Evolutionary conservation across 176 grass and related monocot genomes (phyloP).

Genomic region (Raddia guianensis): DNA sequence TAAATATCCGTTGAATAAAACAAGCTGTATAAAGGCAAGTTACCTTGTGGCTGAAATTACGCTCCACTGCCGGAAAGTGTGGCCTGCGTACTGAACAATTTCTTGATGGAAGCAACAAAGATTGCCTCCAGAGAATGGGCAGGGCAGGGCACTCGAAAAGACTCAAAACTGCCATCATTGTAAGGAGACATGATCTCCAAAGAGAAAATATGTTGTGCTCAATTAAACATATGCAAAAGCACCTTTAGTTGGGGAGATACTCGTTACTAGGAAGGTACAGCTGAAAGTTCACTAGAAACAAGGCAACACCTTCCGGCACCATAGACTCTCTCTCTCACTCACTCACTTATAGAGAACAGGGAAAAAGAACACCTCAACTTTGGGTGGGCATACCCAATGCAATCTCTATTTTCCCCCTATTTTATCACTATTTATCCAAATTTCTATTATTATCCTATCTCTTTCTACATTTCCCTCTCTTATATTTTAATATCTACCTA

Average conservation of each 20-base stretch:
- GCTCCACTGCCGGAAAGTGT: constrained; percentile 17
- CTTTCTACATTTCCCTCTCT: too few species aligned
- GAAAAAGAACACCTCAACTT: constrained; percentile 54
- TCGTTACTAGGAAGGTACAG: constrained; percentile 56
- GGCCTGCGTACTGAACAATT: constrained; percentile 38
- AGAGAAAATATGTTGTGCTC: constrained; percentile 61
- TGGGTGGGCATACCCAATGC: constrained; percentile 18
- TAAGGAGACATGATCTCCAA: constrained; percentile 65
- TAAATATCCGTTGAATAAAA: background rate
- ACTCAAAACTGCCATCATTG: constrained; percentile 59
- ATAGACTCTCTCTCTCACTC: background rate
- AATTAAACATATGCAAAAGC: constrained; percentile 49
- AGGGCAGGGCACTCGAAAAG: constrained; percentile 50
- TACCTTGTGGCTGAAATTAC: constrained; percentile 42
- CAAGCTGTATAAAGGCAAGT: constrained; percentile 33
- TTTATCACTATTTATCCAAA: too few species aligned
- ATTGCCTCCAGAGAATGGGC: constrained; percentile 36
- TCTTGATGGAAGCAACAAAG: constrained; percentile 45
- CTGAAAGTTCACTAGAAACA: constrained; percentile 60
- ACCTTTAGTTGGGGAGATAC: constrained; percentile 54
- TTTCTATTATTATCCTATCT: too few species aligned
- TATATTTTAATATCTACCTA: too few species aligned
- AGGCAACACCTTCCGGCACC: constrained; percentile 56
- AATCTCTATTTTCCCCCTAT: too few species aligned
- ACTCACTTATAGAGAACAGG: constrained; percentile 37